phyloP scores from a whole-genome alignment of 2,329 filamentous ascomycete genomes.

The Cladophialophora bantiana region DNA sequence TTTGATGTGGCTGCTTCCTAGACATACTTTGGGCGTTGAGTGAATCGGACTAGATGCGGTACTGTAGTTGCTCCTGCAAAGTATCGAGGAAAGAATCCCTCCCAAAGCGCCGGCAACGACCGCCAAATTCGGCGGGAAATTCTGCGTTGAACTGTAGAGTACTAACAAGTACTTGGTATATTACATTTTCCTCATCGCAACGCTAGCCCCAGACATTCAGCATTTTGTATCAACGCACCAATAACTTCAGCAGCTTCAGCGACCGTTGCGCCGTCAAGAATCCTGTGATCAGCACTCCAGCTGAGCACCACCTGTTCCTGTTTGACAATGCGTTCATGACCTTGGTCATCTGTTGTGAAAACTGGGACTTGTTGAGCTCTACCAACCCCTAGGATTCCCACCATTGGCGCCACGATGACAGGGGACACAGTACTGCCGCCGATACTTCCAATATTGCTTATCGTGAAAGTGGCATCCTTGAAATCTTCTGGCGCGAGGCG shows the following conservation, averaged over 20 bases:
- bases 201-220: not conserved
- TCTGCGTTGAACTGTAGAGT: constrained; percentile 25
- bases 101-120: no score
- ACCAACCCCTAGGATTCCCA: constrained; percentile 69
- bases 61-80: no score
- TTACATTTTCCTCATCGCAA: not conserved
- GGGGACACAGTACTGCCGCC: constrained; percentile 91
- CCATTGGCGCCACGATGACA: constrained; percentile 86
- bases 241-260: constrained; percentile 86
- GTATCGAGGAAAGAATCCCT: no score
- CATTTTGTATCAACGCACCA: constrained; percentile 1
- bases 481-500: constrained; percentile 80
- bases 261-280: constrained; percentile 93
- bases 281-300: constrained; percentile 93
- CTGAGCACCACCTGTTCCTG: constrained; percentile 88
- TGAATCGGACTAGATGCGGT: no score
- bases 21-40: no score
- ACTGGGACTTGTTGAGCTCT: constrained; percentile 79
- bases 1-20: no score
- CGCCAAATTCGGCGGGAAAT: no score
- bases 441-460: constrained; percentile 95
- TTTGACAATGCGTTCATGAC: constrained; percentile 67
- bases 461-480: constrained; percentile 85
- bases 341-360: constrained; percentile 62
- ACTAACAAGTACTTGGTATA: not conserved